Evolutionary conservation across 345 rosid species (phyloP), one percentile per base, ranked within the genome.

Genomic region (Stellera chamaejasme): DNA sequence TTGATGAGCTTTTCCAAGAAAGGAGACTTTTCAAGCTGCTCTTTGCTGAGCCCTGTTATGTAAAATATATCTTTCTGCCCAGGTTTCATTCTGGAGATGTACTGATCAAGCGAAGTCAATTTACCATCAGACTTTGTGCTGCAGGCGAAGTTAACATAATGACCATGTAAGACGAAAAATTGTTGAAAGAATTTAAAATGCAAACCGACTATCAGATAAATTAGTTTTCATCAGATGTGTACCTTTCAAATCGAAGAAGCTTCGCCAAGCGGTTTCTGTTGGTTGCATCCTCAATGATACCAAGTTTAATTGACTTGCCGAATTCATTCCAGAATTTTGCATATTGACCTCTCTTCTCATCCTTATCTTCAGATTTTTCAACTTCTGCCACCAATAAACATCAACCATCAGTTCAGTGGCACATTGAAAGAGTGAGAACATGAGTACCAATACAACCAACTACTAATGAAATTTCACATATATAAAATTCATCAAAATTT

Each of bases 281-380:
- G 16, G 91, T 65, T 42, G 99, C 94, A 68, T 93, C 99, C 79
- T 93, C 97, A 57, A 93, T 80, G 50, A 87, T 89, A 27, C 97
- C 97, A 44, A 89, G 96, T 76, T 93, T 93, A 52, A 93, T 84
- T 26, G 97, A 93, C 76, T 89, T 89, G 61, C 99, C 99, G 67
- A 84, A 93, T 73, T 93, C 97, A 63, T 89, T 89, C 99, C 99
- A 93, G 82, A 93, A 89, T 59, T 79, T 89, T 5, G 84, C 23
- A 60, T 93, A 93, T 62, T 93, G 96, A 60, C 97, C 99, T 69
- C 74, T 87, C 82, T 84, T 89, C 78, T 89, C 94, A 65, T 79
- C 72, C 27, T 62, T 74, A 55, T 81, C 94, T 50, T 64, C 52
- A 41, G 83, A 80, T 63, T 79, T 80, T 58, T 82, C 97, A 64